Conservation (phyloP, 192 early-diverging fungal species). For the Backusella morwellensis region DNA sequence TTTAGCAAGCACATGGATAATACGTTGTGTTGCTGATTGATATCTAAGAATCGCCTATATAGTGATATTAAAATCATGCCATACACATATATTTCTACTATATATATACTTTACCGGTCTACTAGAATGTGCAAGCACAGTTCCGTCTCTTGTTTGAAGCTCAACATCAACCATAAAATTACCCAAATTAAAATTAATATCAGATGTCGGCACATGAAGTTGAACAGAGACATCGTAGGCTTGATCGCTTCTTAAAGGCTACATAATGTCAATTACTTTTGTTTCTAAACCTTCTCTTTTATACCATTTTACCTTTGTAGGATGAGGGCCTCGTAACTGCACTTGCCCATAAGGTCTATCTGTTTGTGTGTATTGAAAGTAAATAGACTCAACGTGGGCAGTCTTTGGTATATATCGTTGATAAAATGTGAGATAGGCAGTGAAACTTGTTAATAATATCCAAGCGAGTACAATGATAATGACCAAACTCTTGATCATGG, state of each 20-base stretch:
- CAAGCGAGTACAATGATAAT: slow-evolving; percentile 22
- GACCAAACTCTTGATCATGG: slow-evolving; percentile 18
- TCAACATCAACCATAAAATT: slow-evolving; percentile 26
- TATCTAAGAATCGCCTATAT: slow-evolving; percentile 33
- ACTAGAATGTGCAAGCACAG: slow-evolving; percentile 15
- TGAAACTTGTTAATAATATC: slow-evolving; percentile 25
- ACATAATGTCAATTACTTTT: not conserved
- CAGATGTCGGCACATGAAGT: slow-evolving; percentile 32
- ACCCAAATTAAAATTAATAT: slow-evolving; percentile 30
- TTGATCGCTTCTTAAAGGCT: slow-evolving; percentile 34
- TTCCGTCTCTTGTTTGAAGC: slow-evolving; percentile 9
- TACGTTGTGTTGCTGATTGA: slow-evolving; percentile 29
- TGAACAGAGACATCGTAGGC: slow-evolving; percentile 26
- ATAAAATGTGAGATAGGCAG: slow-evolving; percentile 34
- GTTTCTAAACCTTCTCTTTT: no score
- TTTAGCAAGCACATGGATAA: slow-evolving; percentile 29
- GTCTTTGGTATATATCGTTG: slow-evolving; percentile 30
- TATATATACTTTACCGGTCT: slow-evolving; percentile 10
- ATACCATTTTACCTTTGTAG: not conserved
- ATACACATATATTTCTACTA: not conserved
- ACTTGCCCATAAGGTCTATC: not conserved
- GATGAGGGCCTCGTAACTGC: slow-evolving; percentile 2
- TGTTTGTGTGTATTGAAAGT: slow-evolving; percentile 24
- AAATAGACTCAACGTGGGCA: slow-evolving; percentile 27
- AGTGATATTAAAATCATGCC: not conserved